Percentiles rank a stretch among this genome's conserved stretches.
Conservation (phyloP, 2,329 filamentous ascomycete species). For the Diaporthe sp. region DNA sequence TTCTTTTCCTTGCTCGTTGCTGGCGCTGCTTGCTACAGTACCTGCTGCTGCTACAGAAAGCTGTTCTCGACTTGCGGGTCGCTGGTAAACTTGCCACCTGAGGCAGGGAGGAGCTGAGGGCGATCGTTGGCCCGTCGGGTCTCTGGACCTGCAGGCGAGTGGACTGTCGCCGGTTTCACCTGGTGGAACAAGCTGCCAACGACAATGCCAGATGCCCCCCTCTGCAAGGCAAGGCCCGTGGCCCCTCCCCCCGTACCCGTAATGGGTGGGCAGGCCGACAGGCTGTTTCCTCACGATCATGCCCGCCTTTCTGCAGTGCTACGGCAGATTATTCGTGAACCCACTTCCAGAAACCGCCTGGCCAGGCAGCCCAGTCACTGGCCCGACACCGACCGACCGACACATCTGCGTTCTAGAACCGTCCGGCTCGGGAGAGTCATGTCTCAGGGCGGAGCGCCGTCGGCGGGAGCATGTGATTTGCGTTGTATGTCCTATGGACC, state of each 20-base stretch:
- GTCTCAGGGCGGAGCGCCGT: constrained; percentile 19
- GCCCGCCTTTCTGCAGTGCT: constrained; percentile 36
- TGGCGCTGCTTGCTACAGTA: not conserved
- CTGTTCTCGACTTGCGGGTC: not conserved
- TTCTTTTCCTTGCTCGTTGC: not conserved
- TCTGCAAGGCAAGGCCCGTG: not conserved
- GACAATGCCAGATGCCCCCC: constrained; percentile 1
- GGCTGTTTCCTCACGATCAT: constrained; percentile 11
- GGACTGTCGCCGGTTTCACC: constrained; percentile 15
- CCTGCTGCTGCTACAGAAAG: not conserved
- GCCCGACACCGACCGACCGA: not conserved
- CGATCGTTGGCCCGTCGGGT: constrained; percentile 17
- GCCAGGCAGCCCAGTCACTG: not conserved
- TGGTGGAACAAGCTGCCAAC: constrained; percentile 23
- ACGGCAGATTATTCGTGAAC: constrained; percentile 24
- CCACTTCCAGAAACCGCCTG: constrained; percentile 16
- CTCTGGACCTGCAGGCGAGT: constrained; percentile 22
- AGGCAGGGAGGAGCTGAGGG: not conserved
- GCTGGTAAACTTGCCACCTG: not conserved
- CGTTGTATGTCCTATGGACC: not conserved
- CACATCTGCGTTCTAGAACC: not conserved
- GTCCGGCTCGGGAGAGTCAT: constrained; percentile 20
- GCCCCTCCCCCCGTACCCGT: no score
- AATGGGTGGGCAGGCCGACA: constrained; percentile 1
- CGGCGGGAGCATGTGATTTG: constrained; percentile 26